A percentile compares a stretch with the other conserved stretches of the same genome.
Evolutionary conservation across 345 rosid species (phyloP).

Genomic region (Pseudoturritis turrita): DNA sequence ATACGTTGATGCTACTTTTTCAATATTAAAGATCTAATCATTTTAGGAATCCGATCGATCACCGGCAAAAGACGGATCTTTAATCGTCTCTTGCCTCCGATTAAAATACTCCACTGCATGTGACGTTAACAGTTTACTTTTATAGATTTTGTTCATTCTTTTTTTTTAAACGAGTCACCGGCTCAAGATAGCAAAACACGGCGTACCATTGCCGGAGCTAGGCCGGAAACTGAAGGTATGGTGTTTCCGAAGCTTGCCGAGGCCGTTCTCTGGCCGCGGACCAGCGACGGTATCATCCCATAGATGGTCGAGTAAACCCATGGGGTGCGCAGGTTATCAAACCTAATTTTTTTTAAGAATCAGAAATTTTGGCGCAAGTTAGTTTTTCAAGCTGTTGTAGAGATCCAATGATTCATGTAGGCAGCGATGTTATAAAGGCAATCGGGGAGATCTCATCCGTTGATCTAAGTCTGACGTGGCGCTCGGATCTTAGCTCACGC

Average conservation of each 20-base stretch:
- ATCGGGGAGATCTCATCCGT: conserved; percentile 36
- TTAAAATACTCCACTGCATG: background rate
- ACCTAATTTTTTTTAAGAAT: background rate
- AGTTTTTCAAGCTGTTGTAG: conserved; percentile 27
- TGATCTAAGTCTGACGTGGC: conserved; percentile 36
- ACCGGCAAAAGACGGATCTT: too few relatives aligned
- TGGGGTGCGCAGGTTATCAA: conserved; percentile 18
- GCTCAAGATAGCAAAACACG: conserved; percentile 16
- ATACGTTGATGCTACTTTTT: too few relatives aligned
- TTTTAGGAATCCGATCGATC: background rate
- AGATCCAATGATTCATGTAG: background rate
- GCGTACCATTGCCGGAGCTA: conserved; percentile 83
- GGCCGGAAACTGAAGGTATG: conserved; percentile 56
- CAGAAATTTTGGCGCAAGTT: background rate
- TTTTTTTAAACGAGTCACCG: background rate
- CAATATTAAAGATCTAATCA: too few relatives aligned
- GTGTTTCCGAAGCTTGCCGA: conserved; percentile 88
- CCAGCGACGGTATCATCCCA: conserved; percentile 99
- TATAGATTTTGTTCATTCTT: background rate
- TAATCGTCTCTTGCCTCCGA: too few relatives aligned
- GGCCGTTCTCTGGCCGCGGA: conserved; percentile 87
- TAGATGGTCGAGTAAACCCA: conserved; percentile 87
- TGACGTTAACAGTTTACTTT: background rate
- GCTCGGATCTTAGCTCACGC: conserved; percentile 35
- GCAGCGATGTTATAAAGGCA: conserved; percentile 13